Base-by-base conservation (phyloP, 140 eudicot genomes). In the Stevia rebaudiana region DNA sequence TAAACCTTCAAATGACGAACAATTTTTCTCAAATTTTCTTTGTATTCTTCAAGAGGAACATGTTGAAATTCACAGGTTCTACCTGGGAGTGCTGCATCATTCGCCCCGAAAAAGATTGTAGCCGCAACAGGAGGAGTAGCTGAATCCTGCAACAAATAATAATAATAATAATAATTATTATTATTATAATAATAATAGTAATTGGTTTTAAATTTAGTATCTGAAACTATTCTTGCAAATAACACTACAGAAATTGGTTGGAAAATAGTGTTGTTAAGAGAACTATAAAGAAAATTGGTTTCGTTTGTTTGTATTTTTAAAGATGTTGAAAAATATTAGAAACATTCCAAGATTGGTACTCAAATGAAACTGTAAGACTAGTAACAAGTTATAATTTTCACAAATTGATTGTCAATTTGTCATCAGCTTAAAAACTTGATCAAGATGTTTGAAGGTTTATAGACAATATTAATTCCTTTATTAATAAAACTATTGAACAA, bases 31-130 rank as follows among this genome's bases (percentile, higher is more conserved):
- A 90, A 67, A 59, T 90, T 90, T 21, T 90, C 95, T 66, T 84
- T 87, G 81, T 86, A 90, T 70, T 90, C 97, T 74, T 87, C 95
- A 65, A 82, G 17, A 11, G 95, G 94, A 35, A 90, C 95, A 50
- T 90, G 84, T 72, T 86, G 94, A 48, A 79, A 76, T 36, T 76
- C 84, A 24, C 94, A 81, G 17, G 82, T 78, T 68, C 95, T 82
- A 61, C 86, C 88, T 31, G 59, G 41, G 41, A 86, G 90, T 71
- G 97, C 95, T 5, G 94, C 95, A 76, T 90, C 97, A 69, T 90
- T 87, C 46, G 97, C 95, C 70, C 97, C 95, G 1, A 87, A 87
- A 74, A 90, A 90, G 9, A 86, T 77, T 17, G 94, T 90, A 62
- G 75, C 68, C 31, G 86, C 95, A 64, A 63, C 56, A 37, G 95